Percentiles rank a stretch among this genome's conserved stretches.
Evolutionary conservation across 2,329 filamentous ascomycete genomes (phyloP).

Genomic region (Ophiostoma novo-ulmi): DNA sequence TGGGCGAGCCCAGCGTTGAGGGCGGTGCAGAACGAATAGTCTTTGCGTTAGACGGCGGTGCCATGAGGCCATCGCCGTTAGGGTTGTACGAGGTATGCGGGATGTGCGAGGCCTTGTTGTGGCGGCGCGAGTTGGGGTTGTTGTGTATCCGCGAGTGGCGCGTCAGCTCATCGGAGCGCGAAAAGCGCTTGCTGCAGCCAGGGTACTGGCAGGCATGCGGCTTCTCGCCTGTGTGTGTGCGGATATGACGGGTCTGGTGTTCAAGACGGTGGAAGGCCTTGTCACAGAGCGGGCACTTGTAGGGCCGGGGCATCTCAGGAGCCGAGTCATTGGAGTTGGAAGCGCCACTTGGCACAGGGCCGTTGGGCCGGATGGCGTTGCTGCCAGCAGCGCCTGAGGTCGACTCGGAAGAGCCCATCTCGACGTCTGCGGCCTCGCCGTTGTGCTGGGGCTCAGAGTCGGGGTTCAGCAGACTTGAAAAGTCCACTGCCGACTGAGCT

Average conservation of each 20-base stretch:
- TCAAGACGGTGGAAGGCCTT: conserved; percentile 98
- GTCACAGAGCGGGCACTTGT: conserved; percentile 97
- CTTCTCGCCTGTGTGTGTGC: conserved; percentile 75
- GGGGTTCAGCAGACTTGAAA: conserved; percentile 69
- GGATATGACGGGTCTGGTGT: conserved; percentile 86
- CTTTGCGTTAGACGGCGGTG: conserved; percentile 66
- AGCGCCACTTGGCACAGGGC: conserved; percentile 58
- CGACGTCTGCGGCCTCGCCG: conserved; percentile 36
- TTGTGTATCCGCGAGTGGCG: conserved; percentile 97
- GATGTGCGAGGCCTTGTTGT: conserved; percentile 66
- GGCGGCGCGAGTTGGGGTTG: conserved; percentile 93
- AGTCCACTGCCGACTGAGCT: conserved; percentile 67
- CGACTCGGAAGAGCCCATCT: conserved; percentile 43
- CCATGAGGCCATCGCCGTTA: conserved; percentile 61
- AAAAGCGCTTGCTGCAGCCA: conserved; percentile 95
- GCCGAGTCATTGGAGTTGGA: conserved; percentile 43
- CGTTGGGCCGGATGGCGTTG: conserved; percentile 57
- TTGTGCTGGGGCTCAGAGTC: conserved; percentile 33
- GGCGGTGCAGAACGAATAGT: conserved; percentile 83
- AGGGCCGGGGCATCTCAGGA: conserved; percentile 81
- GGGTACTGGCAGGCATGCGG: conserved; percentile 93
- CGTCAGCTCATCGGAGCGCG: conserved; percentile 91
- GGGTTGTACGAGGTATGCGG: conserved; percentile 44
- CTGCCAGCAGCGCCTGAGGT: conserved; percentile 21
- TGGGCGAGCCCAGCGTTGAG: conserved; percentile 84